Conservation (phyloP, 768 basidiomycete genomes). For the Russula virescens region DNA sequence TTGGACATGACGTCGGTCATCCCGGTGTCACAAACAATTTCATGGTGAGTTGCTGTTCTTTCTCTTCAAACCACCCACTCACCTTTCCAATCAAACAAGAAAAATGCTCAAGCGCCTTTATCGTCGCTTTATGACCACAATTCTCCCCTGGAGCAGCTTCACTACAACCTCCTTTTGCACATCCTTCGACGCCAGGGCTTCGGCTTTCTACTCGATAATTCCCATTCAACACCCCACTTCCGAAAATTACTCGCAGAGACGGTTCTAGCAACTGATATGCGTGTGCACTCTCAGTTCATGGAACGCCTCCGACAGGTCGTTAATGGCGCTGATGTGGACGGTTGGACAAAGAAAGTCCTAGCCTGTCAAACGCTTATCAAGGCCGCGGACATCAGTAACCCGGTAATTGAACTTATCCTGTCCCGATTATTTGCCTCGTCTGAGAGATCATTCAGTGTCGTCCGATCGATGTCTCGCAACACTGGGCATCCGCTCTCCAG, state of each 20-base stretch:
- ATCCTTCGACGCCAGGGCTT: slow-evolving; percentile 79
- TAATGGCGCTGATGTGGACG: slow-evolving; percentile 34
- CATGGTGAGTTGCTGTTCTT: slow-evolving; percentile 56
- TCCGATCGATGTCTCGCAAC: slow-evolving; percentile 83
- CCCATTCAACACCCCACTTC: slow-evolving; percentile 43
- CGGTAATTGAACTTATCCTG: slow-evolving; percentile 49
- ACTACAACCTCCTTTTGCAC: slow-evolving; percentile 72
- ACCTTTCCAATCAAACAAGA: slow-evolving; percentile 40
- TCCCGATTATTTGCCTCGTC: not conserved
- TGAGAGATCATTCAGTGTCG: slow-evolving; percentile 55
- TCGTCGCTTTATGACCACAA: slow-evolving; percentile 84
- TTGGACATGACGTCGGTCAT: slow-evolving; percentile 97
- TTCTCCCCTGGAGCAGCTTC: slow-evolving; percentile 90
- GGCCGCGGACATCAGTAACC: slow-evolving; percentile 98
- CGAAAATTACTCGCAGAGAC: slow-evolving; percentile 73
- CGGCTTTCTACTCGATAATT: slow-evolving; percentile 57
- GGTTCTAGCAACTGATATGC: slow-evolving; percentile 93
- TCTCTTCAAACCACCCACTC: not conserved
- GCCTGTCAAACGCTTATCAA: slow-evolving; percentile 91
- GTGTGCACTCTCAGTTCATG: slow-evolving; percentile 84
- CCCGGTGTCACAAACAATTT: slow-evolving; percentile 92
- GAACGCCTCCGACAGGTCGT: slow-evolving; percentile 50
- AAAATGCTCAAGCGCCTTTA: slow-evolving; percentile 89
- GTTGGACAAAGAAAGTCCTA: slow-evolving; percentile 49
- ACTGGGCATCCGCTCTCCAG: slow-evolving; percentile 87